Conservation (phyloP, 495 filamentous ascomycete species). For the Collariella sp. region DNA sequence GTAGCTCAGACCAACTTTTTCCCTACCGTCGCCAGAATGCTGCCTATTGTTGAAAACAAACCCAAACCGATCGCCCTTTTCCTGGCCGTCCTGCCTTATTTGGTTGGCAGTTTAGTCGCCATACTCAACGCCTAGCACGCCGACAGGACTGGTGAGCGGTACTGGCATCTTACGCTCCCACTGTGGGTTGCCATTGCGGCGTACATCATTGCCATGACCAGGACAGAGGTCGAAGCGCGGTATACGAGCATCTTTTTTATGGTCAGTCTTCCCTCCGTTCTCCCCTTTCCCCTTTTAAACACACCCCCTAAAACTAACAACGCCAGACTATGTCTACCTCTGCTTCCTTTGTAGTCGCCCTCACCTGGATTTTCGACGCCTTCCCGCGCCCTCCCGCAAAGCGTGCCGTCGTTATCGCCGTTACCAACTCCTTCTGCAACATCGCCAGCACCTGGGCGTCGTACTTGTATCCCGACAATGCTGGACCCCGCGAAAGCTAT, state of each 20-base stretch:
- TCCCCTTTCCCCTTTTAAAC: background rate
- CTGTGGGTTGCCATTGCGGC: conserved; percentile 59
- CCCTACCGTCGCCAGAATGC: conserved; percentile 70
- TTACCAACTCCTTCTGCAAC: conserved; percentile 77
- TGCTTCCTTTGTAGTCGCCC: conserved; percentile 62
- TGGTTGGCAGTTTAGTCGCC: conserved; percentile 60
- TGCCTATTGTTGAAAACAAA: conserved; percentile 39
- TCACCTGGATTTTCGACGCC: conserved; percentile 73
- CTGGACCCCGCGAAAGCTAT: conserved; percentile 41
- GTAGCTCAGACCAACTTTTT: conserved; percentile 94
- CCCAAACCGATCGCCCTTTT: conserved; percentile 56
- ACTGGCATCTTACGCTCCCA: conserved; percentile 64
- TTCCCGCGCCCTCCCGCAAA: conserved; percentile 79
- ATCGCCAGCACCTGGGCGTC: conserved; percentile 63
- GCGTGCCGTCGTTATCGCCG: conserved; percentile 70
- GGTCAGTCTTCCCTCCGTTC: conserved; percentile 27
- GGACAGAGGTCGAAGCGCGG: conserved; percentile 52
- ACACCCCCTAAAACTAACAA: conserved; percentile 25
- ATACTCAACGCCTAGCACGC: conserved; percentile 71
- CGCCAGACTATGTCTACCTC: too few species aligned
- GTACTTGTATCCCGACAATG: conserved; percentile 51
- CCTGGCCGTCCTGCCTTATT: conserved; percentile 68
- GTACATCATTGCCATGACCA: conserved; percentile 69
- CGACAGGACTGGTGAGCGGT: conserved; percentile 70
- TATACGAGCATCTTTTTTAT: conserved; percentile 84